A percentile compares a stretch with the other conserved stretches of the same genome.
phyloP scores from a whole-genome alignment of 73 alveolate species.

The Blepharisma japonicum region DNA sequence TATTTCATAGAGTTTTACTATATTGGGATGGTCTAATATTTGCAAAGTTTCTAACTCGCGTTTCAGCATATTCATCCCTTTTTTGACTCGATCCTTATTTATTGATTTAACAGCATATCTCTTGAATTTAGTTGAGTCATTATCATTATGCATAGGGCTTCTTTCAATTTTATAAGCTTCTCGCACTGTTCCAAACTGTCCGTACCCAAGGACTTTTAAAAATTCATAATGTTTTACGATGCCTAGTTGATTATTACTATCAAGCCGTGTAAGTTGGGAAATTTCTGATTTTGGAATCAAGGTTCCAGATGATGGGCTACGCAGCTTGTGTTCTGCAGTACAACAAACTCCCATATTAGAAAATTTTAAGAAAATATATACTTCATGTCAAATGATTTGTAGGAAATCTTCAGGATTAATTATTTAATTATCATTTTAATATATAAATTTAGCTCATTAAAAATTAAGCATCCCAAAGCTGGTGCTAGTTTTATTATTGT shows the following conservation, averaged over 20 bases:
- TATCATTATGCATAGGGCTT: neutral
- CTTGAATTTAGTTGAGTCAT: neutral
- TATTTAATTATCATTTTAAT: no score
- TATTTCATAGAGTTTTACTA: constrained; percentile 82
- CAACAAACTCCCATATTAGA: no score
- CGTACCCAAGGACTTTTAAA: constrained; percentile 27
- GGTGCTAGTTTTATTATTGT: no score
- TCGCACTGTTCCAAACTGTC: constrained; percentile 30
- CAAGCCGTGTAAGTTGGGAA: neutral
- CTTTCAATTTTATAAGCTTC: constrained; percentile 10
- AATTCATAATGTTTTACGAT: neutral
- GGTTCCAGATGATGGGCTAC: no score
- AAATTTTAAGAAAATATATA: no score
- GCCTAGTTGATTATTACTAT: constrained; percentile 11
- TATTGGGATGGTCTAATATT: constrained; percentile 82
- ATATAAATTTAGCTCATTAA: no score
- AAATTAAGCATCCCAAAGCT: no score
- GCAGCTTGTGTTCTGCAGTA: no score
- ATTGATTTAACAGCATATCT: constrained; percentile 27
- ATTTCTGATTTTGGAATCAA: no score
- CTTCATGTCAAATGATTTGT: no score
- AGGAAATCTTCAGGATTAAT: no score
- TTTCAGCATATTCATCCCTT: constrained; percentile 58
- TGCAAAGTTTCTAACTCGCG: constrained; percentile 77
- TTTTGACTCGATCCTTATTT: constrained; percentile 34